phyloP scores from a whole-genome alignment of 305 asterid genomes.

The Fraxinus albicans region DNA sequence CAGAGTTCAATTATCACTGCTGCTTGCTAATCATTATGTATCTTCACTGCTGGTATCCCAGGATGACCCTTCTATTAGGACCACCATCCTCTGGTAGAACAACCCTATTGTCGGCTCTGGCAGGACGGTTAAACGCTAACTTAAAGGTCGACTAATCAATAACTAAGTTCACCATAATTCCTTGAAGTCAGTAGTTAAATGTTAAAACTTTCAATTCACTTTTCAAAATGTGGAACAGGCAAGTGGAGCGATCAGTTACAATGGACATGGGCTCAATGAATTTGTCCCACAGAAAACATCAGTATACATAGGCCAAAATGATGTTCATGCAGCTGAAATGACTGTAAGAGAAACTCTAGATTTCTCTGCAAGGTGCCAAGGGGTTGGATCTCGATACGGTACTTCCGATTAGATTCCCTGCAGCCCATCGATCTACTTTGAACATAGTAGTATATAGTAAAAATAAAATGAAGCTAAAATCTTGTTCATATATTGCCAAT shows the following conservation, averaged over 20 bases:
- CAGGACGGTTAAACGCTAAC: constrained; percentile 48
- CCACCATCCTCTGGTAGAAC: constrained; percentile 65
- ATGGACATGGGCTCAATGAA: constrained; percentile 52
- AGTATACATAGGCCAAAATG: constrained; percentile 63
- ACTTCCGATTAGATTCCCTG: not conserved
- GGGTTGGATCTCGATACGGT: constrained; percentile 64
- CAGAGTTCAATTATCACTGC: not conserved
- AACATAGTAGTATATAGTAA: not conserved
- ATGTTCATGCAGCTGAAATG: constrained; percentile 62
- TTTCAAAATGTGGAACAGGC: constrained; percentile 35
- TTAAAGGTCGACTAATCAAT: constrained; percentile 36
- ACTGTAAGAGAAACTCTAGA: constrained; percentile 64
- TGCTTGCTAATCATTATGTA: not conserved
- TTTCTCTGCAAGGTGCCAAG: constrained; percentile 66
- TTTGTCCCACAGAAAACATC: constrained; percentile 61
- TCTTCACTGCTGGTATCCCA: constrained; percentile 4
- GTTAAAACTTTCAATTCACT: not conserved
- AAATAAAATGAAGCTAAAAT: not conserved
- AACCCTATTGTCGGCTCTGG: constrained; percentile 55
- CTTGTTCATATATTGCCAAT: not conserved
- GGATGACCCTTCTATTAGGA: constrained; percentile 68
- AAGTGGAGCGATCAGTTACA: constrained; percentile 49
- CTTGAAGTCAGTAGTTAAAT: not conserved
- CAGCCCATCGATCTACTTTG: not conserved
- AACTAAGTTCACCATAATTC: not conserved